phyloP scores from a whole-genome alignment of 2,329 filamentous ascomycete species.

The Diaporthe nobilis region DNA sequence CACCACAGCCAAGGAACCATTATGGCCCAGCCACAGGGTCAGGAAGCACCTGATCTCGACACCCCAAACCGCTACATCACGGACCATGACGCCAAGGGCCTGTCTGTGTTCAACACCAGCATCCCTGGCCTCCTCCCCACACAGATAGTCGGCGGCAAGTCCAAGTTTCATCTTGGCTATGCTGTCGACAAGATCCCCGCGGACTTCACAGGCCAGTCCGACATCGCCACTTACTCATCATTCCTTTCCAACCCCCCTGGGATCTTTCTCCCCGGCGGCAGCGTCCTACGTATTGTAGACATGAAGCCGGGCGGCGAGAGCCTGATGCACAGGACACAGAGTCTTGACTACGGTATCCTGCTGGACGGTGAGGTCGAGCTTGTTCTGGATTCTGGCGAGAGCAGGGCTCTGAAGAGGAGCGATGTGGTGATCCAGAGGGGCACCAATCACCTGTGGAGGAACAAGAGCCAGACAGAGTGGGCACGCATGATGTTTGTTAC shows the following conservation, averaged over 20 bases:
- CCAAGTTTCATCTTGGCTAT: constrained; percentile 31
- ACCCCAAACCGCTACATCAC: constrained; percentile 43
- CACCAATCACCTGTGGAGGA: constrained; percentile 61
- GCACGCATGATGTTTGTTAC: constrained; percentile 56
- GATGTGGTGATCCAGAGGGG: constrained; percentile 63
- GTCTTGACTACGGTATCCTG: constrained; percentile 64
- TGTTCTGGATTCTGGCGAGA: constrained; percentile 62
- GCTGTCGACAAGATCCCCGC: background rate
- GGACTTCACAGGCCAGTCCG: constrained; percentile 31
- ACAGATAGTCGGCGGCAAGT: constrained; percentile 30
- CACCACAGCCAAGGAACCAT: background rate
- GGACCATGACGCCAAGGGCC: constrained; percentile 42
- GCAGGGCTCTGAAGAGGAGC: constrained; percentile 56
- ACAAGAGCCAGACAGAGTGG: constrained; percentile 56
- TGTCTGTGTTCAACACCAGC: constrained; percentile 37
- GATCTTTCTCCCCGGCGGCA: constrained; percentile 41
- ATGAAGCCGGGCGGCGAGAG: constrained; percentile 39
- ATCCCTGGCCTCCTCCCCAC: constrained; percentile 40
- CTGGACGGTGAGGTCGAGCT: constrained; percentile 64
- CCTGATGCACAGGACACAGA: constrained; percentile 59
- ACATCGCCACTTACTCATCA: constrained; percentile 38
- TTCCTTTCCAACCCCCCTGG: constrained; percentile 25
- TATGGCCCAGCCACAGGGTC: constrained; percentile 19
- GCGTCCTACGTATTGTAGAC: constrained; percentile 43
- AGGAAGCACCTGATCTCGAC: constrained; percentile 2